Conservation (phyloP, 2,329 filamentous ascomycete species). For the Neobulgaria alba region DNA sequence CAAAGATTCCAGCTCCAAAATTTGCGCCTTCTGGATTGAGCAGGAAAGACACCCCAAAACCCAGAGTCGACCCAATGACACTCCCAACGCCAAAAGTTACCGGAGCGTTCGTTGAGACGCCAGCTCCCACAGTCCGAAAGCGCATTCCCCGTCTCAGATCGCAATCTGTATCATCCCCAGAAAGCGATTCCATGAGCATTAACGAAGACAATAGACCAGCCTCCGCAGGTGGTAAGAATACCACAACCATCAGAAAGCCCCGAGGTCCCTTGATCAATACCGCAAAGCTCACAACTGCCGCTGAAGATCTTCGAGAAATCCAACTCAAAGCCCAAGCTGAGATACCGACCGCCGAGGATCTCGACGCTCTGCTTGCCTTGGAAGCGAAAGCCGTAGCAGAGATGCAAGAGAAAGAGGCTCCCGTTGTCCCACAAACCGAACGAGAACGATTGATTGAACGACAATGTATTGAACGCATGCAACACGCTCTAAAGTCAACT, state of each 20-base stretch:
- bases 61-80: conserved; percentile 16
- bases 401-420: conserved; percentile 2
- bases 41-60: conserved; percentile 19
- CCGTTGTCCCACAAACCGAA: conserved; percentile 14
- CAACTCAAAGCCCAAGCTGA: conserved; percentile 23
- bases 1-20: not conserved
- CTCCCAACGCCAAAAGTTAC: conserved; percentile 25
- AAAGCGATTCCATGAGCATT: not conserved
- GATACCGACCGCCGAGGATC: conserved; percentile 24
- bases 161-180: conserved; percentile 2
- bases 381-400: conserved; percentile 1
- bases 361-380: conserved; percentile 11
- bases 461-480: conserved; percentile 41
- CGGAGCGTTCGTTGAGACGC: conserved; percentile 27
- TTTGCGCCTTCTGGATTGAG: no score
- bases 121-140: conserved; percentile 22
- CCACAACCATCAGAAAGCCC: not conserved
- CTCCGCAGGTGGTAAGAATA: not conserved
- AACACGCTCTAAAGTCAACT: conserved; percentile 42
- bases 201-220: not conserved
- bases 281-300: conserved; percentile 14
- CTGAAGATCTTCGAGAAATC: conserved; percentile 23
- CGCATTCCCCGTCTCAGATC: not conserved
- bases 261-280: conserved; percentile 18
- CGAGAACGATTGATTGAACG: conserved; percentile 32